Evolutionary conservation across 352 stramenopile genomes (phyloP).

Genomic region (Halophytophthora batemanensis): DNA sequence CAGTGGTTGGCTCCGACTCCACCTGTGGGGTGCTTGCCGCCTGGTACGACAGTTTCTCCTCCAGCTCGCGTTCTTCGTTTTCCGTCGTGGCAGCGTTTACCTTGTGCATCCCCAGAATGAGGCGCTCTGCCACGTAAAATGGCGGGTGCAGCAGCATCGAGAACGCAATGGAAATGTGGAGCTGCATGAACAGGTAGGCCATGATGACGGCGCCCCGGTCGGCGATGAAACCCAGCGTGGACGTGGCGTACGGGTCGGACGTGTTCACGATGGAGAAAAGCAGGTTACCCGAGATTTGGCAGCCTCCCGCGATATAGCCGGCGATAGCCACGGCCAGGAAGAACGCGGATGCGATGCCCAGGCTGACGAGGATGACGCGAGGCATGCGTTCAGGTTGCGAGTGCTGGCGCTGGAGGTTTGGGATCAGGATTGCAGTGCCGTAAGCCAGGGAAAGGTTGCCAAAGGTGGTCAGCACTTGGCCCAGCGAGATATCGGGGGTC

Average conservation of each 20-base stretch:
- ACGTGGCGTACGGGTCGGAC: slow-evolving; percentile 1
- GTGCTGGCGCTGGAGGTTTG: slow-evolving; percentile 16
- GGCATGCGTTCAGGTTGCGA: slow-evolving; percentile 25
- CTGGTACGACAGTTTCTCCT: slow-evolving; percentile 9
- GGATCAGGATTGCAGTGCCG: slow-evolving; percentile 6
- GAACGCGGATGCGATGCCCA: slow-evolving; percentile 18
- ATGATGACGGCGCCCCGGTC: slow-evolving; percentile 14
- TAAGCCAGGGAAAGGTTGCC: slow-evolving; percentile 13
- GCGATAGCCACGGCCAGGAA: slow-evolving; percentile 22
- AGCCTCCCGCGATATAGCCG: slow-evolving; percentile 18
- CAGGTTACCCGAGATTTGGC: slow-evolving; percentile 20
- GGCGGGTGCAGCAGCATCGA: slow-evolving; percentile 21
- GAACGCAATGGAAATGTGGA: slow-evolving; percentile 29
- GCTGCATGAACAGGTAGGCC: slow-evolving; percentile 15
- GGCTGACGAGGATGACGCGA: slow-evolving; percentile 22
- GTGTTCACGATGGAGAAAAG: slow-evolving; percentile 12
- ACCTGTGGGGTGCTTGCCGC: slow-evolving; percentile 1
- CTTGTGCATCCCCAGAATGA: slow-evolving; percentile 27
- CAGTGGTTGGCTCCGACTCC: background rate
- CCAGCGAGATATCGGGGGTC: slow-evolving; percentile 1
- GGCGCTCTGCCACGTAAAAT: slow-evolving; percentile 23
- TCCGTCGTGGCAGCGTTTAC: background rate
- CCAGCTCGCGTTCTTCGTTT: slow-evolving; percentile 2
- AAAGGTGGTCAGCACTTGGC: slow-evolving; percentile 9
- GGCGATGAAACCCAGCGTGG: slow-evolving; percentile 9